Base-by-base conservation (phyloP, 345 rosid genomes). In the Nasturtium officinale region DNA sequence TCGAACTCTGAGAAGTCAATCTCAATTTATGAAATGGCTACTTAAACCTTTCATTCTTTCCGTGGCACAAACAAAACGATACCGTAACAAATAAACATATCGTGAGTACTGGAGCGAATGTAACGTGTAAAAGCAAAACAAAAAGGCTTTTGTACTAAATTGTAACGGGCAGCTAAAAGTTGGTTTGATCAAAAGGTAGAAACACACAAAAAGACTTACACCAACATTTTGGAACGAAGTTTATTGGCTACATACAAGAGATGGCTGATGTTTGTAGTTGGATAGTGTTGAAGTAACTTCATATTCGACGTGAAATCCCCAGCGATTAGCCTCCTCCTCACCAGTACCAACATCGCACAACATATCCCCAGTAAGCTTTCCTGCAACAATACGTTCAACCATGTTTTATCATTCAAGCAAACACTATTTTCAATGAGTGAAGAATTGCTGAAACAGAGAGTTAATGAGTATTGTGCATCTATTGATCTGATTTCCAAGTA, bases 181-280 rank as follows among this genome's bases (percentile, higher is more conserved):
- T 21, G 47, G 9, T 32, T 29, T 63, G 26, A 21, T 30, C 55
- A 30, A 43, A 62, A 53, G 69, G 15, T 64, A 9, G 42, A 6
- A 25, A 33, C 35, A 40, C 18, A 28, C 43, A 40, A 33, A 2
- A 23, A 2, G 47, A 9, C 59, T 75, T 61, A 75, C 11, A 59
- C 32, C 68, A 75, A 68, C 79, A 76, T 69, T 76, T 76, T 76
- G 57, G 79, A 76, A 54, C 95, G 95, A 79, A 94, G 79, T 79
- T 94, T 94, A 81, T 89, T 89, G 62, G 97, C 99, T 16, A 95
- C 93, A 71, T 89, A 91, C 61, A 95, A 88, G 69, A 95, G 80
- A 83, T 95, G 99, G 65, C 87, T 82, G 77, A 89, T 82, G 79
- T 85, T 91, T 65, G 96, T 83, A 15, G 90, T 80, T 15, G 97